A percentile compares a stretch with the other conserved stretches of the same genome.
phyloP scores from a whole-genome alignment of 164 flowering plant genomes.

The Magnolia officinalis region DNA sequence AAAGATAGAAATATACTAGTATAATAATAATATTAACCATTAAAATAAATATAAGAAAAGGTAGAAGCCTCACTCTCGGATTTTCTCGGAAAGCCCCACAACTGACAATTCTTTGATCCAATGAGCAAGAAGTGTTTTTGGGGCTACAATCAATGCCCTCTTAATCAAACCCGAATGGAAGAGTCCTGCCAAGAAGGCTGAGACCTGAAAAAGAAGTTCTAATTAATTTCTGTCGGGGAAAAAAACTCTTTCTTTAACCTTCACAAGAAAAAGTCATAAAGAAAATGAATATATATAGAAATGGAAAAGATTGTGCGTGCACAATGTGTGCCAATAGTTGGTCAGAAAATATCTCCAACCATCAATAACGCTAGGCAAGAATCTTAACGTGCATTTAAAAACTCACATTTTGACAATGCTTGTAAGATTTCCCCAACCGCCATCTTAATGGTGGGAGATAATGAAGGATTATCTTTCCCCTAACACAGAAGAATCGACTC shows the following conservation, averaged over 20 bases:
- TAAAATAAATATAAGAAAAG: constrained; percentile 1
- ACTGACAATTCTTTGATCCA: constrained; percentile 83
- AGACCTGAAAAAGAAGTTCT: constrained; percentile 43
- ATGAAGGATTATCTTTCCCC: too few species aligned
- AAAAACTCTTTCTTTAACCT: not conserved
- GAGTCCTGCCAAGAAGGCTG: constrained; percentile 84
- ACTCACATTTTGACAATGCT: too few species aligned
- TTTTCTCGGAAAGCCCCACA: constrained; percentile 79
- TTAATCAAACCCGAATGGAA: constrained; percentile 70
- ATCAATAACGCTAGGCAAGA: not conserved
- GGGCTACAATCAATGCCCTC: constrained; percentile 87
- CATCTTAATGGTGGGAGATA: too few species aligned
- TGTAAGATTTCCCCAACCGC: too few species aligned
- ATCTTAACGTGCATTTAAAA: not conserved
- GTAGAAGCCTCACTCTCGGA: constrained; percentile 61
- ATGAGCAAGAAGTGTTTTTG: constrained; percentile 87
- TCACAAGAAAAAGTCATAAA: not conserved
- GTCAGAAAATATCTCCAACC: not conserved
- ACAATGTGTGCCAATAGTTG: not conserved
- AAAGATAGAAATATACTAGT: too few species aligned
- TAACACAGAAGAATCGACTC: too few species aligned
- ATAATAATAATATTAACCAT: not conserved
- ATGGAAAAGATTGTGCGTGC: not conserved
- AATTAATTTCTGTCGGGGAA: not conserved
- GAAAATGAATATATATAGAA: not conserved